A percentile compares a stretch with the other conserved stretches of the same genome.
Conservation (phyloP, 768 basidiomycete genomes). For the Podaxis rugospora region DNA sequence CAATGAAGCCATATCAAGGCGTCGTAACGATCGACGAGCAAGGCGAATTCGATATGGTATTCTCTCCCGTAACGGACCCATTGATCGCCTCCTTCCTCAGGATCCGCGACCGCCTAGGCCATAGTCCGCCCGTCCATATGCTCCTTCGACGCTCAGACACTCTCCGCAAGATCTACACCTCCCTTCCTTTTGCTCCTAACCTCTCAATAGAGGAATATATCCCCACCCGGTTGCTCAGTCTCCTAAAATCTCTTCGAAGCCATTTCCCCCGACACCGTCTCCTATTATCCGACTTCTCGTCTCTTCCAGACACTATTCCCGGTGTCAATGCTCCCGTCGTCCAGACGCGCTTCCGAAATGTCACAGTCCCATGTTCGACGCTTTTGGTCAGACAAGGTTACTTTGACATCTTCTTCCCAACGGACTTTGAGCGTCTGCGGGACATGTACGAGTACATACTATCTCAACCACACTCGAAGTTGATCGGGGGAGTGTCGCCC, state of each 20-base stretch:
- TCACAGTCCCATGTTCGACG: conserved; percentile 85
- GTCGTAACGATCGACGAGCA: conserved; percentile 71
- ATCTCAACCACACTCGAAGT: conserved; percentile 43
- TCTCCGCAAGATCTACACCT: conserved; percentile 60
- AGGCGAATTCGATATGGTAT: conserved; percentile 83
- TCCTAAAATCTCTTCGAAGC: conserved; percentile 76
- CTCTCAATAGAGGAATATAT: conserved; percentile 85
- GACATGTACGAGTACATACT: conserved; percentile 91
- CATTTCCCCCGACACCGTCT: conserved; percentile 93
- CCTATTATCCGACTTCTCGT: conserved; percentile 88
- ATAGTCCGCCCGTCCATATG: conserved; percentile 52
- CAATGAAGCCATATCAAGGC: conserved; percentile 80
- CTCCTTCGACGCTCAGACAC: conserved; percentile 48
- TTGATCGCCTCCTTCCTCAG: conserved; percentile 76
- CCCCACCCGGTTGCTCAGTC: conserved; percentile 84
- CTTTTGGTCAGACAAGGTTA: conserved; percentile 91
- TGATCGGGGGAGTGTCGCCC: conserved; percentile 44
- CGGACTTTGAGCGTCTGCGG: conserved; percentile 75
- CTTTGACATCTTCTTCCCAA: conserved; percentile 99
- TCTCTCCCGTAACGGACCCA: conserved; percentile 81
- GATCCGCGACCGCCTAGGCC: conserved; percentile 56
- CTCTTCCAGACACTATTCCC: conserved; percentile 79
- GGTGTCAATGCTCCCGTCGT: conserved; percentile 86
- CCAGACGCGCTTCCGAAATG: conserved; percentile 83
- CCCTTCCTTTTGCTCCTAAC: conserved; percentile 88